phyloP scores from a whole-genome alignment of 305 asterid genomes.

The Solanum hybrid region DNA sequence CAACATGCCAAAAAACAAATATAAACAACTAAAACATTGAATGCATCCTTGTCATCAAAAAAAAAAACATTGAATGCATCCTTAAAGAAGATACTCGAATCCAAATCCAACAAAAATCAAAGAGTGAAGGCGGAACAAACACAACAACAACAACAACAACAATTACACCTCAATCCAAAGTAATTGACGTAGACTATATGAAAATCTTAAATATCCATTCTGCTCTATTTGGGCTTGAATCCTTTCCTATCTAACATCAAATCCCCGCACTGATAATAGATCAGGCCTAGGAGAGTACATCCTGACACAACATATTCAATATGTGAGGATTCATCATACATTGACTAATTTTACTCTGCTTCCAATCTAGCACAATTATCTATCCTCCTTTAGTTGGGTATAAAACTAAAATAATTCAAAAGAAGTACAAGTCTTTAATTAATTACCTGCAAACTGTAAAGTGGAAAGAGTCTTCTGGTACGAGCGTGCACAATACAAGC shows the following conservation, averaged over 20 bases:
- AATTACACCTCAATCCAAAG: background rate
- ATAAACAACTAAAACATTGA: background rate
- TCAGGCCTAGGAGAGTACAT: background rate
- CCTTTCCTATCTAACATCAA: background rate
- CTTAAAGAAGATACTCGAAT: background rate
- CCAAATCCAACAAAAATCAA: background rate
- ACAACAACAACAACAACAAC: background rate
- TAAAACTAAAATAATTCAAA: background rate
- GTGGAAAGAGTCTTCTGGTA: slow-evolving; percentile 75
- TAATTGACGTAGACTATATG: background rate
- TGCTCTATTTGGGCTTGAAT: background rate
- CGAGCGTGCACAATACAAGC: slow-evolving; percentile 71
- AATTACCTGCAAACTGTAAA: slow-evolving; percentile 70
- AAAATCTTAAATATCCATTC: background rate
- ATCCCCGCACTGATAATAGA: background rate
- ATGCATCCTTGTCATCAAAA: too few relatives aligned
- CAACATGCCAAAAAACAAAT: background rate
- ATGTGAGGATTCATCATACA: background rate
- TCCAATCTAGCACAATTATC: background rate
- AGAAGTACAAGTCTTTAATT: background rate
- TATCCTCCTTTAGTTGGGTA: background rate
- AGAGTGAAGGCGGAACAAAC: background rate
- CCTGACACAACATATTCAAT: background rate
- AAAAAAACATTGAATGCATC: background rate
- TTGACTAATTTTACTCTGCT: background rate